These are phyloP conservation scores for Cercospora sp. DNA, from an alignment of 2,329 filamentous ascomycete species.

Conservation along the genomic window DNA sequence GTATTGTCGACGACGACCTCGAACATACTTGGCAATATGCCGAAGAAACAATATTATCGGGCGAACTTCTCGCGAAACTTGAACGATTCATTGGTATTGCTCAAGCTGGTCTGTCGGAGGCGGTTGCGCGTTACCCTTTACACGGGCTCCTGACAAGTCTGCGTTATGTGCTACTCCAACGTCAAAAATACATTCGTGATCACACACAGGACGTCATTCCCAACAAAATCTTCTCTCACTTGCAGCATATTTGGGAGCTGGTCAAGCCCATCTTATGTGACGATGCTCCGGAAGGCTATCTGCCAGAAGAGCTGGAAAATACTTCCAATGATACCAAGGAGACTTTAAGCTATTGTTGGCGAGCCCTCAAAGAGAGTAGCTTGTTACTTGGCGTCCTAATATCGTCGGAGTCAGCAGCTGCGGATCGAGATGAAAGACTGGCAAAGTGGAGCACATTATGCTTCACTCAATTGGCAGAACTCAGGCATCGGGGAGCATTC, in stretches of 20 bases:
- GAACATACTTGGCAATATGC: slow-evolving; percentile 18
- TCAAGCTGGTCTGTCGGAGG: slow-evolving; percentile 63
- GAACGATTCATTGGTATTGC: slow-evolving; percentile 65
- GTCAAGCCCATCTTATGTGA: slow-evolving; percentile 81
- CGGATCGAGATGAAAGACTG: not conserved
- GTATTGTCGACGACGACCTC: not conserved
- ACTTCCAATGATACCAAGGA: slow-evolving; percentile 78
- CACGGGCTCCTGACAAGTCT: slow-evolving; percentile 43
- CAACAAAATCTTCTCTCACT: slow-evolving; percentile 43
- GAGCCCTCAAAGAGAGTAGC: slow-evolving; percentile 93
- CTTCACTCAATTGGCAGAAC: slow-evolving; percentile 76
- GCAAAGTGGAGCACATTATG: slow-evolving; percentile 55
- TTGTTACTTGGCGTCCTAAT: slow-evolving; percentile 42
- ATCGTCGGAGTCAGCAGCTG: not conserved
- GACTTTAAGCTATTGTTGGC: slow-evolving; percentile 89
- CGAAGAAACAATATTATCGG: slow-evolving; percentile 30
- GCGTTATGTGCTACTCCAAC: slow-evolving; percentile 37
- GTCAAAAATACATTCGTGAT: not conserved
- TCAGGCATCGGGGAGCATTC: slow-evolving; percentile 90
- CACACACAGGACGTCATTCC: slow-evolving; percentile 3
- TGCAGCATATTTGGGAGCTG: slow-evolving; percentile 71
- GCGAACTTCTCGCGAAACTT: slow-evolving; percentile 58
- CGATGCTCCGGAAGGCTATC: slow-evolving; percentile 88
- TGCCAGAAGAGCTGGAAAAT: slow-evolving; percentile 74
- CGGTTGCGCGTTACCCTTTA: slow-evolving; percentile 51